phyloP scores from a whole-genome alignment of 2,329 filamentous ascomycete genomes.

The Diaporthe citrichinensis region DNA sequence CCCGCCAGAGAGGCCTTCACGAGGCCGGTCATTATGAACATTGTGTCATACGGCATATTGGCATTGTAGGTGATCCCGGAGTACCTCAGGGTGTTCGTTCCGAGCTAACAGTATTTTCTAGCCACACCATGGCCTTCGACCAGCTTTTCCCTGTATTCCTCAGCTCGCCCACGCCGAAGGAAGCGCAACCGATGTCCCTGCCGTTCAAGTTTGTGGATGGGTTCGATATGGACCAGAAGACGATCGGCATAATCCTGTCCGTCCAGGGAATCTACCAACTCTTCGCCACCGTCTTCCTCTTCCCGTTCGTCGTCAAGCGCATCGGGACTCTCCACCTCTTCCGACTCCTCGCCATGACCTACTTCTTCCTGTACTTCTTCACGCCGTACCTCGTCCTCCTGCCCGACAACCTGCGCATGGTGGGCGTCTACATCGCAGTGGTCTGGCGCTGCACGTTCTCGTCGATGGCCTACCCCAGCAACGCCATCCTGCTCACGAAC shows the following conservation, averaged over 20 bases:
- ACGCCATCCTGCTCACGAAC: constrained; percentile 90
- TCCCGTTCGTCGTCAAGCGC: constrained; percentile 81
- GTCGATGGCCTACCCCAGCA: constrained; percentile 91
- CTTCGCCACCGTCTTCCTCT: constrained; percentile 85
- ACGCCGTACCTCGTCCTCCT: constrained; percentile 92
- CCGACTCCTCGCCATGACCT: constrained; percentile 83
- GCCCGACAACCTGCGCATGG: constrained; percentile 78
- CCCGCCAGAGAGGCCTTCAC: constrained; percentile 75
- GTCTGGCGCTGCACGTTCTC: constrained; percentile 95
- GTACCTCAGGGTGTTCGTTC: neutral
- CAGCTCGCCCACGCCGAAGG: constrained; percentile 71
- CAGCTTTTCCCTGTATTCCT: constrained; percentile 94
- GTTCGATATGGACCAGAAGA: constrained; percentile 85
- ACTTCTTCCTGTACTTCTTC: constrained; percentile 88
- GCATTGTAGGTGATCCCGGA: constrained; percentile 82
- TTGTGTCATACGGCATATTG: constrained; percentile 90
- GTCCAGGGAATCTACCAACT: constrained; percentile 92
- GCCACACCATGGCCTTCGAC: constrained; percentile 97
- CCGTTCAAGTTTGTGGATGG: constrained; percentile 93
- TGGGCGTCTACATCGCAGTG: constrained; percentile 82
- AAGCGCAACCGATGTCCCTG: constrained; percentile 68
- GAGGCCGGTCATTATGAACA: constrained; percentile 86
- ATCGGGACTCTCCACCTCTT: constrained; percentile 87
- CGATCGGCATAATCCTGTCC: constrained; percentile 89
- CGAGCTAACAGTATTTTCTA: constrained; percentile 56